Evolutionary conservation across 2,329 filamentous ascomycete genomes (phyloP).

Genomic region (Penicillium sp.): DNA sequence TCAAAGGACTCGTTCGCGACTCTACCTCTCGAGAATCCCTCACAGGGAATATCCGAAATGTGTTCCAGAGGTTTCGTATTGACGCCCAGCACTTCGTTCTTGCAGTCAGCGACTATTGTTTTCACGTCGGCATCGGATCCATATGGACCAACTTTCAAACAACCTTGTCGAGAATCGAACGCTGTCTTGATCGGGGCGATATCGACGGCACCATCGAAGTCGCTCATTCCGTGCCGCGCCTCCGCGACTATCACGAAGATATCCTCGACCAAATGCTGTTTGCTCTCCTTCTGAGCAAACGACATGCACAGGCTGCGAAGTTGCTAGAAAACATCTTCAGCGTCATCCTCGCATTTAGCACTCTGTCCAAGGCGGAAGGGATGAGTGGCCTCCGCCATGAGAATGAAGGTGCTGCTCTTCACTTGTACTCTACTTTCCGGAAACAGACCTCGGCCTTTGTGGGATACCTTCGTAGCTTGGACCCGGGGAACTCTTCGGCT

Average conservation of each 20-base stretch:
- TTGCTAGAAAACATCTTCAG: conserved; percentile 75
- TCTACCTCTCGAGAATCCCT: conserved; percentile 42
- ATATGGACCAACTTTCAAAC: conserved; percentile 70
- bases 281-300: conserved; percentile 68
- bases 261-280: conserved; percentile 74
- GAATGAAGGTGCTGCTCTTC: conserved; percentile 40
- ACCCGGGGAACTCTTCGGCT: conserved; percentile 60
- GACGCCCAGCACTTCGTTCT: conserved; percentile 79
- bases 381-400: conserved; percentile 42
- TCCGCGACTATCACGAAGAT: conserved; percentile 69
- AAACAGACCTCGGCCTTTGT: conserved; percentile 74
- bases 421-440: conserved; percentile 64
- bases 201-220: conserved; percentile 47
- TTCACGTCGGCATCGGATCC: conserved; percentile 70
- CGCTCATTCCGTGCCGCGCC: conserved; percentile 61
- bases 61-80: conserved; percentile 62
- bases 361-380: conserved; percentile 35
- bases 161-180: conserved; percentile 64
- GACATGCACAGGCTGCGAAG: conserved; percentile 69
- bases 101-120: conserved; percentile 71
- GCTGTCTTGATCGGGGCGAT: conserved; percentile 50
- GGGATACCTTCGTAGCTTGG: conserved; percentile 64
- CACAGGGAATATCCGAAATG: conserved; percentile 38
- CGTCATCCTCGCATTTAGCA: conserved; percentile 67
- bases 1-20: conserved; percentile 63